These are phyloP conservation scores for Trichosporon sp. DNA, from an alignment of 1,284 basidiomycete genomes.

Conservation along the genomic window DNA sequence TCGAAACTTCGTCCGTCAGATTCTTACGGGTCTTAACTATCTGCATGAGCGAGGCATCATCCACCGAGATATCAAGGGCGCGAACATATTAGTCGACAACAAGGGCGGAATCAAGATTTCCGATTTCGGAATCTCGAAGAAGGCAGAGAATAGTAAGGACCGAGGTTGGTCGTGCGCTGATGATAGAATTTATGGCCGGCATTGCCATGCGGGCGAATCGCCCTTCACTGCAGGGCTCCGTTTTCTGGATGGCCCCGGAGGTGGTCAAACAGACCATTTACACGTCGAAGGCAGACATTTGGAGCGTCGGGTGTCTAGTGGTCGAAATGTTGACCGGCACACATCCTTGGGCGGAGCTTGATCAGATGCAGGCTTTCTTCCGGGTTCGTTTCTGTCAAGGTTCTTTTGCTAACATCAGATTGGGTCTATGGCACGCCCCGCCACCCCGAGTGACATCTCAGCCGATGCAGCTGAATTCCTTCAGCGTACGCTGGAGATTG, in stretches of 20 bases:
- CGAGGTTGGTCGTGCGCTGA: neutral
- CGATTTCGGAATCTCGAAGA: slow-evolving; percentile 98
- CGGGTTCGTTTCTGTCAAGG: slow-evolving; percentile 58
- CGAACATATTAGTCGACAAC: slow-evolving; percentile 97
- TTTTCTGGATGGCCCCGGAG: slow-evolving; percentile 99
- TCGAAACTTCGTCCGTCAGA: slow-evolving; percentile 90
- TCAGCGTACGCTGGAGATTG: slow-evolving; percentile 74
- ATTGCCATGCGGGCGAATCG: slow-evolving; percentile 64
- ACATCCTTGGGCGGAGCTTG: slow-evolving; percentile 93
- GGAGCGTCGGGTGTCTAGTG: slow-evolving; percentile 94
- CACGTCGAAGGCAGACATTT: slow-evolving; percentile 94
- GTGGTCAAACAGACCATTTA: slow-evolving; percentile 92
- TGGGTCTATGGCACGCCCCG: slow-evolving; percentile 74
- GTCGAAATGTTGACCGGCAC: slow-evolving; percentile 98
- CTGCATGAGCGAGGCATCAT: slow-evolving; percentile 97
- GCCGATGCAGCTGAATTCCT: slow-evolving; percentile 79
- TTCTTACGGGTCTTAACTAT: slow-evolving; percentile 84
- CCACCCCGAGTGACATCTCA: slow-evolving; percentile 82
- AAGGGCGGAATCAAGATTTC: slow-evolving; percentile 93
- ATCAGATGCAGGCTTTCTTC: slow-evolving; percentile 99
- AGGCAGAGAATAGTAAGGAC: slow-evolving; percentile 84
- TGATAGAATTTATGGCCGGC: slow-evolving; percentile 66
- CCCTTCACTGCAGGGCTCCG: slow-evolving; percentile 90
- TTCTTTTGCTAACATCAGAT: slow-evolving; percentile 57
- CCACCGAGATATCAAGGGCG: slow-evolving; percentile 98